A percentile compares a stretch with the other conserved stretches of the same genome.
These are phyloP conservation scores for Plasmodium coatneyi DNA, from an alignment of 169 alveolate species.

Conservation along the genomic window DNA sequence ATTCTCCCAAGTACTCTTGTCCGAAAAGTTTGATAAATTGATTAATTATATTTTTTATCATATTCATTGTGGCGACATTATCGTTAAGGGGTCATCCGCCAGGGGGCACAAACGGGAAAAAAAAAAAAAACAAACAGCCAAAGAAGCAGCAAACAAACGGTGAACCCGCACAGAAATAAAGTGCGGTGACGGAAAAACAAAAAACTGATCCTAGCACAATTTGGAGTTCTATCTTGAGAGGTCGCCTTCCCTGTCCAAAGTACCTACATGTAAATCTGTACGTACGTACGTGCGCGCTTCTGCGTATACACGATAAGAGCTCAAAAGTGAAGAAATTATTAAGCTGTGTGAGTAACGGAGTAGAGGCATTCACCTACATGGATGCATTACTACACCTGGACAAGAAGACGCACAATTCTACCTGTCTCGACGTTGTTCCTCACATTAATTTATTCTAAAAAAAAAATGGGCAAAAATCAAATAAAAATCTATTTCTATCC, in stretches of 20 bases:
- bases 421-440: neutral
- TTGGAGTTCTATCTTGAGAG: neutral
- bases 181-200: neutral
- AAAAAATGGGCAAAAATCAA: neutral
- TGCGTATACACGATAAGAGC: neutral
- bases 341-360: neutral
- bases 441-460: neutral
- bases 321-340: neutral
- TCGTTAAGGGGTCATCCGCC: neutral
- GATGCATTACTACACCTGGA: neutral
- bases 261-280: neutral
- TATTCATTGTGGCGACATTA: constrained; percentile 17
- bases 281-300: neutral
- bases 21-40: constrained; percentile 83
- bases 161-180: neutral
- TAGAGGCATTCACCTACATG: neutral
- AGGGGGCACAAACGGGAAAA: neutral
- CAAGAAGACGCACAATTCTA: neutral
- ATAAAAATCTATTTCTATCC: neutral
- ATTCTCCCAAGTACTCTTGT: constrained; percentile 83
- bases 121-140: neutral
- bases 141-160: neutral
- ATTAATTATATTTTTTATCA: constrained; percentile 79
- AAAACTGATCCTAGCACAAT: neutral
- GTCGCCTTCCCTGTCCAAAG: neutral